phyloP scores from a whole-genome alignment of 805 yeast species.

The Blastobotrys robertii region DNA sequence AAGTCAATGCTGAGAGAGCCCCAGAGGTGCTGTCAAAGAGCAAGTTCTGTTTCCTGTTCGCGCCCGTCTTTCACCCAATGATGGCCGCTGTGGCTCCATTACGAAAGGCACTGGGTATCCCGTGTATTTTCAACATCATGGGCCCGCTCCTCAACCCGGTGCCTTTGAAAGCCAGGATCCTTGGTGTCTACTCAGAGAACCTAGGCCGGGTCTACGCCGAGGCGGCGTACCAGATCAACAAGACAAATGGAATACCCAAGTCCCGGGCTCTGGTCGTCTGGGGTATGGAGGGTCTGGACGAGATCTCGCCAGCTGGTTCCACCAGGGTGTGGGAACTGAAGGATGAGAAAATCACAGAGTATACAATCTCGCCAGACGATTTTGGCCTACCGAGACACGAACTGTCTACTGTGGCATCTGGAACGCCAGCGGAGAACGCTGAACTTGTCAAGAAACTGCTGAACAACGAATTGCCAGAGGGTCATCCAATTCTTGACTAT shows the following conservation, averaged over 20 bases:
- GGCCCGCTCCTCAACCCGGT: conserved; percentile 95
- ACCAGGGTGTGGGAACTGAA: conserved; percentile 72
- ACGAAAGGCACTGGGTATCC: conserved; percentile 74
- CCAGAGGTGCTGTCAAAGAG: conserved; percentile 42
- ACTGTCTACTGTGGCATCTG: conserved; percentile 59
- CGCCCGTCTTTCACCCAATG: conserved; percentile 90
- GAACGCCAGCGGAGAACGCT: conserved; percentile 86
- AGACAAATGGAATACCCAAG: conserved; percentile 33
- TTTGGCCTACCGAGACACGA: conserved; percentile 74
- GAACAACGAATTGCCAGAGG: conserved; percentile 32
- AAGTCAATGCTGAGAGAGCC: conserved; percentile 53
- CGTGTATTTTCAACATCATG: conserved; percentile 85
- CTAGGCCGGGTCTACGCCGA: conserved; percentile 80
- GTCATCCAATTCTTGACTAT: conserved; percentile 69
- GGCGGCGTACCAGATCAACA: conserved; percentile 60
- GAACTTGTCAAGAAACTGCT: conserved; percentile 40
- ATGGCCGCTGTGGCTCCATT: conserved; percentile 75
- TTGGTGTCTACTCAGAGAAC: conserved; percentile 78
- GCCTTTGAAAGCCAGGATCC: conserved; percentile 63
- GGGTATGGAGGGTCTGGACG: conserved; percentile 89
- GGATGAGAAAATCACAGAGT: conserved; percentile 28
- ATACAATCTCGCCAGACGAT: conserved; percentile 46
- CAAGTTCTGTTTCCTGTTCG: conserved; percentile 64
- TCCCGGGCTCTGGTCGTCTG: conserved; percentile 72
- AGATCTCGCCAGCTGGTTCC: conserved; percentile 80